phyloP scores from a whole-genome alignment of 2,329 filamentous ascomycete genomes.

The Aspergillus jensenii region DNA sequence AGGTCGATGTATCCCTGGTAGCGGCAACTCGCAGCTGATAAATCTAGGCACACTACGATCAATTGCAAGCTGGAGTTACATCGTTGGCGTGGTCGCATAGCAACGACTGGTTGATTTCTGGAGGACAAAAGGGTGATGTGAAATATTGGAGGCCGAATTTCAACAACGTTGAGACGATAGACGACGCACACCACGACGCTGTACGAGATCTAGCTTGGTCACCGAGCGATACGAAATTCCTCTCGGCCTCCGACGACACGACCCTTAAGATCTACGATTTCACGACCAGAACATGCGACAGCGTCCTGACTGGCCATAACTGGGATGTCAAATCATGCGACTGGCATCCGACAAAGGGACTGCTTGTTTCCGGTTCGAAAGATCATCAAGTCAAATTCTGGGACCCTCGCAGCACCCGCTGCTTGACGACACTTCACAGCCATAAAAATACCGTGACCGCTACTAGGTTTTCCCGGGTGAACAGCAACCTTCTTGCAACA shows the following conservation, averaged over 20 bases:
- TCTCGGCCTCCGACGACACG: slow-evolving; percentile 92
- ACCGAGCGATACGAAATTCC: slow-evolving; percentile 91
- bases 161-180: slow-evolving; percentile 93
- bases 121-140: slow-evolving; percentile 89
- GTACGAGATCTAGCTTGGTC: slow-evolving; percentile 91
- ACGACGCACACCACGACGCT: slow-evolving; percentile 80
- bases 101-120: slow-evolving; percentile 95
- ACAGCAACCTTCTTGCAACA: slow-evolving; percentile 82
- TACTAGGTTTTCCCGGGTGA: slow-evolving; percentile 82
- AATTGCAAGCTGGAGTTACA: slow-evolving; percentile 46
- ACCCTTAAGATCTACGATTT: slow-evolving; percentile 97
- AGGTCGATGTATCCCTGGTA: slow-evolving; percentile 18
- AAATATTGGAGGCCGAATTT: slow-evolving; percentile 99
- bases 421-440: slow-evolving; percentile 88
- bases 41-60: slow-evolving; percentile 69
- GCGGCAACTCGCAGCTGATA: slow-evolving; percentile 12
- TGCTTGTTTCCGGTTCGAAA: slow-evolving; percentile 94
- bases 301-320: slow-evolving; percentile 83
- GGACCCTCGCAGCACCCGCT: slow-evolving; percentile 90
- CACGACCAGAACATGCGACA: slow-evolving; percentile 78
- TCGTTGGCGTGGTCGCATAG: slow-evolving; percentile 76
- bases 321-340: slow-evolving; percentile 98
- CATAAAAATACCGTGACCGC: slow-evolving; percentile 98
- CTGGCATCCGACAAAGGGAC: slow-evolving; percentile 93
- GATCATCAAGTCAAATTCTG: slow-evolving; percentile 97